A percentile compares a stretch with the other conserved stretches of the same genome.
These are phyloP conservation scores for Fragaria vesca DNA, from an alignment of 306 rosid species.

Conservation along the genomic window DNA sequence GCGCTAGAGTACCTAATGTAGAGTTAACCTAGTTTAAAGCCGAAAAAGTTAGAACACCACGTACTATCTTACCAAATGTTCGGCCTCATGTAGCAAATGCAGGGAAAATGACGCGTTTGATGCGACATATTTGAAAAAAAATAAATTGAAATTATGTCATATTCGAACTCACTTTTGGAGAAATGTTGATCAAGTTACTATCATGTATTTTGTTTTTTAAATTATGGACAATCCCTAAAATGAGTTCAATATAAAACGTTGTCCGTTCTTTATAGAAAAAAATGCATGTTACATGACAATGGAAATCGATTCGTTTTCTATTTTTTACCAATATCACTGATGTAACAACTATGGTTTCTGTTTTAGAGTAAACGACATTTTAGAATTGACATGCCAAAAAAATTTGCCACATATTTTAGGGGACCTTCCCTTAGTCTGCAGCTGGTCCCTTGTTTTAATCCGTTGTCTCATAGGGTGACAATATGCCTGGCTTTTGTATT, in stretches of 20 bases:
- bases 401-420: neutral
- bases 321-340: neutral
- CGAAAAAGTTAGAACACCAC: neutral
- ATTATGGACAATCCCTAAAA: no score
- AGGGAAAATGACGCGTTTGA: no score
- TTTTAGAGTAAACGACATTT: neutral
- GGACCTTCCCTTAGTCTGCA: neutral
- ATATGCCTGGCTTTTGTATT: neutral
- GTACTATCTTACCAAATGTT: neutral
- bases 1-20: neutral
- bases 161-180: no score
- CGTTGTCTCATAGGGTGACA: neutral
- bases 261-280: no score
- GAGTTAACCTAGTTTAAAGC: neutral
- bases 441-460: neutral
- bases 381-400: neutral
- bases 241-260: no score
- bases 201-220: no score
- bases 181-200: no score
- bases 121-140: no score
- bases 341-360: neutral
- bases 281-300: no score
- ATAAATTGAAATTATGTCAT: no score
- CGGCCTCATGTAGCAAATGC: no score
- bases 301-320: neutral